Evolutionary conservation across 441 rosid genomes (phyloP), one percentile per base, ranked within the genome.

Genomic region (Erysimum pusillum): DNA sequence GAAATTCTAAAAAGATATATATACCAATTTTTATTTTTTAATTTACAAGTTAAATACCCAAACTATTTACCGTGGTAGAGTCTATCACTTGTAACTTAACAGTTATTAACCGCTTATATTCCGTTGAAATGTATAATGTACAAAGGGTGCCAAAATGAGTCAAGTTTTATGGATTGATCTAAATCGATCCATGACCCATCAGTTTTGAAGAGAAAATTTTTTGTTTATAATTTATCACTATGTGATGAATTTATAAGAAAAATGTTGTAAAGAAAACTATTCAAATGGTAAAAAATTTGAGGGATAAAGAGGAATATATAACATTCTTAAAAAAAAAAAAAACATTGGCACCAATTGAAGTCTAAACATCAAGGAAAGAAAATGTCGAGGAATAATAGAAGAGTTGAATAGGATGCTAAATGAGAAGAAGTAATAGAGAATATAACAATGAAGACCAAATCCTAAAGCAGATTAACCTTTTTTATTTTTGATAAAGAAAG

Each of bases 351-450:
- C 46, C 46, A 13, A 42, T 14, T 39, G 9, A n/a, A 45, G 51
- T 45, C 20, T 45, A n/a, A n/a, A 45, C 7, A n/a, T 45, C 51
- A 6, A 45, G 18, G 18, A 7, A 28, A 28, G 14, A 17, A 10
- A 54, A 28, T 54, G 60, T 54, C 18, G 42, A 60, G 18, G 60
- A 71, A 61, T 71, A 48, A 48, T 9, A 51, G 20, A 25, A 52
- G 4, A 38, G 59, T 61, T 72, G 62, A 62, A 72, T 72, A 15
- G 8, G 13, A 28, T 31, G 39, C 10, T 62, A 62, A 72, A 39
- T 48, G 61, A 49, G 69, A 72, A n/a, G 28, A 18, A 71, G 36
- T 22, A n/a, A 60, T 18, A 45, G 31, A 72, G 76, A 49, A 25
- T 46, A 45, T 13, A 52, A 53, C 13, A 10, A 60, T 35, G 41